phyloP scores from a whole-genome alignment of 257 asterid genomes.

The Solanum ossicruentum region DNA sequence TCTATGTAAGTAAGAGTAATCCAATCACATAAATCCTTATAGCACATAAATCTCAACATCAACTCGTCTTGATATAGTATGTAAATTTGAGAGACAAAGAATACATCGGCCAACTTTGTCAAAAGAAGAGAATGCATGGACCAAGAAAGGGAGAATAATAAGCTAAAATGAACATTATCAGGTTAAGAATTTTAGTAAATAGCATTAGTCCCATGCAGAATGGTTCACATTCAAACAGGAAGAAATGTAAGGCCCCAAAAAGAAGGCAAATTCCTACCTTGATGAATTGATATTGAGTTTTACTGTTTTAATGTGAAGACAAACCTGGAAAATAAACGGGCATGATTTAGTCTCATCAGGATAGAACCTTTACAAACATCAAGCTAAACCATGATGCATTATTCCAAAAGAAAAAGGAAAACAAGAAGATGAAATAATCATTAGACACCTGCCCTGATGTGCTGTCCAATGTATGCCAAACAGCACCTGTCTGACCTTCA shows the following conservation, averaged over 20 bases:
- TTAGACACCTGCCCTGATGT: slow-evolving; percentile 80
- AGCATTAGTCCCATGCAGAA: neutral
- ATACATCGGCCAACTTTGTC: neutral
- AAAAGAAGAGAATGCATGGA: neutral
- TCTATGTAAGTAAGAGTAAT: neutral
- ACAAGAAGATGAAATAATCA: neutral
- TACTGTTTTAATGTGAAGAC: slow-evolving; percentile 64
- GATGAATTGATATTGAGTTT: slow-evolving; percentile 36
- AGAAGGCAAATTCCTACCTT: slow-evolving; percentile 25
- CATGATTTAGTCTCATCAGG: neutral
- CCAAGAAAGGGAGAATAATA: neutral
- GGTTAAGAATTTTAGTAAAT: neutral
- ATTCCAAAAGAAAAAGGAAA: neutral
- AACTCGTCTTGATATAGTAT: neutral
- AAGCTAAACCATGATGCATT: neutral
- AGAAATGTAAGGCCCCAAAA: neutral
- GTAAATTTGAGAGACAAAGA: neutral
- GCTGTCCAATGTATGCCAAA: slow-evolving; percentile 70
- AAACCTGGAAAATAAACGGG: slow-evolving; percentile 47
- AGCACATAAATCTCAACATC: neutral
- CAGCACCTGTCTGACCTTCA: slow-evolving; percentile 74
- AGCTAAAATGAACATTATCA: neutral
- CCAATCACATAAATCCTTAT: neutral
- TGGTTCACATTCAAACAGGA: neutral
- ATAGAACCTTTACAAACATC: neutral